Evolutionary conservation across 495 filamentous ascomycete genomes (phyloP), one percentile per base, ranked within the genome.

Genomic region (Penicillium manginii): DNA sequence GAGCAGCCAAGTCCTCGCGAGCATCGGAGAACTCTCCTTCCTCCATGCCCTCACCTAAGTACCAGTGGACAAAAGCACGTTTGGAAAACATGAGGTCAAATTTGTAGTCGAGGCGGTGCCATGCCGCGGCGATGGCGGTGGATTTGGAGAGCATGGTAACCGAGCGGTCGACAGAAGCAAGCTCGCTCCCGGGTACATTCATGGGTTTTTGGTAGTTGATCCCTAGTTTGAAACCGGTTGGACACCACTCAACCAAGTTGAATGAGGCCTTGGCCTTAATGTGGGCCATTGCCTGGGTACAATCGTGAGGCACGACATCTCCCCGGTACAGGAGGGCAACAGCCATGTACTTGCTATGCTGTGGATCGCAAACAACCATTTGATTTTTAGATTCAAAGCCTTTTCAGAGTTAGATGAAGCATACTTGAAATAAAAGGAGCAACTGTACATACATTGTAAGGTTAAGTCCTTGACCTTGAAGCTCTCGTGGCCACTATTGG

Each of bases 1-100:
- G 81, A 52, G 91, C 91, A 56, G 91, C 91, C 55, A 96, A 78
- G 69, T 96, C 91, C 81, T 96, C 91, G 52, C 91, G 85, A 39
- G 91, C 91, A 80, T 96, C 91, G 55, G 84, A 88, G 77, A 94
- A 96, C 78, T 96, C 91, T 61, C 91, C 91, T 72, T 96, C 91
- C 80, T 96, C 91, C 91, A 96, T 96, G 75, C 91, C 91, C 78
- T 96, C 91, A 65, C 91, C 91, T 43, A 96, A 90, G 68, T 96
- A 96, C 91, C 91, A 94, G 75, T 96, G 91, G n/a, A 96, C 91
- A 68, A 96, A 96, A 43, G 91, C 91, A 64, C 91, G 89, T 84
- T 96, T 96, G 78, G 84, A 89, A 80, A 94, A 94, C 91, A 96
- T 96, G 60, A 96, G 89, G 65, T 96, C 91, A 76, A 96, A 96